These are phyloP conservation scores for Pilasporangium apinafurcum DNA, from an alignment of 352 stramenopile genomes.

Conservation along the genomic window DNA sequence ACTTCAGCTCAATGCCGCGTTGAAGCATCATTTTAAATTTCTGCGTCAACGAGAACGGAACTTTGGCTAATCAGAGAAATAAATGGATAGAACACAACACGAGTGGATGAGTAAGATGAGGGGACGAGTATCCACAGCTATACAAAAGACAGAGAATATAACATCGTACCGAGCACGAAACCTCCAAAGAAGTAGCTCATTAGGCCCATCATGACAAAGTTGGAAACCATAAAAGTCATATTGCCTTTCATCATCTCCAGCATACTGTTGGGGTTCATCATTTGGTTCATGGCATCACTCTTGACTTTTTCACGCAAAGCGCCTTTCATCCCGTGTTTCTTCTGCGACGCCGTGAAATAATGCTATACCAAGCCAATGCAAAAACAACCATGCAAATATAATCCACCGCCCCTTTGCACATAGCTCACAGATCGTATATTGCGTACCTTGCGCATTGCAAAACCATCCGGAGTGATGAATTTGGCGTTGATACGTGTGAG, in stretches of 20 bases:
- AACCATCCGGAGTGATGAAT: slow-evolving; percentile 79
- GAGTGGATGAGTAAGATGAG: no score
- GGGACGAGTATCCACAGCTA: no score
- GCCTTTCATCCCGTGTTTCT: slow-evolving; percentile 83
- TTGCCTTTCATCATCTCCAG: slow-evolving; percentile 99
- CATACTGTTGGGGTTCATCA: slow-evolving; percentile 95
- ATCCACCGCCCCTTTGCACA: neutral
- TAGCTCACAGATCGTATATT: slow-evolving; percentile 9
- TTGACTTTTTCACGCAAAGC: slow-evolving; percentile 85
- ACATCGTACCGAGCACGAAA: slow-evolving; percentile 89
- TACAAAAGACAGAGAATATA: neutral
- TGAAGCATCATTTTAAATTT: slow-evolving; percentile 99
- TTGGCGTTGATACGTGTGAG: slow-evolving; percentile 87
- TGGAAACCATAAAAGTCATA: slow-evolving; percentile 98
- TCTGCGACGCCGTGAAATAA: slow-evolving; percentile 85
- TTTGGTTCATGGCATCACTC: slow-evolving; percentile 89
- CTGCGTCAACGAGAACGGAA: slow-evolving; percentile 97
- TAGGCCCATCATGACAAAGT: slow-evolving; percentile 99
- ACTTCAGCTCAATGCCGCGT: slow-evolving; percentile 93
- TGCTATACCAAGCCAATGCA: slow-evolving; percentile 28
- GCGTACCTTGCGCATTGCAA: slow-evolving; percentile 85
- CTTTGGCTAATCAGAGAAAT: slow-evolving; percentile 73
- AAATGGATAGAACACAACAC: neutral
- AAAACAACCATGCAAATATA: neutral
- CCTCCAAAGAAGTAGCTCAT: slow-evolving; percentile 98